These are phyloP conservation scores for Endoconidiophora laricicola DNA, from an alignment of 2,329 filamentous ascomycete species.

Conservation along the genomic window DNA sequence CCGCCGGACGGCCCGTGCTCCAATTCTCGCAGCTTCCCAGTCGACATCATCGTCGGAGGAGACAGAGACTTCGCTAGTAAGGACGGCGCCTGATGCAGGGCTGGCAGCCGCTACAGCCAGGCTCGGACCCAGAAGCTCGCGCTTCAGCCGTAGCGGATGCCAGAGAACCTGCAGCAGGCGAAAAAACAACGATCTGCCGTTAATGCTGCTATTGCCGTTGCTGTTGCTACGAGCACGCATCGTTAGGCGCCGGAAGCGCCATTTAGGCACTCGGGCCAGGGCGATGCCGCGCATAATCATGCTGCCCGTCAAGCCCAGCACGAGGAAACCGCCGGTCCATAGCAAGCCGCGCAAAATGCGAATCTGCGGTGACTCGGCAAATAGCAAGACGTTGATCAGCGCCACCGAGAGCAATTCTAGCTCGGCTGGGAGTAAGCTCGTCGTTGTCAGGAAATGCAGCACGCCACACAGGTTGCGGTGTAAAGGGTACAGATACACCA, in stretches of 20 bases:
- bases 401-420: conserved; percentile 71
- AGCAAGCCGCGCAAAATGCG: conserved; percentile 72
- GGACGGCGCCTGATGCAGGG: too few relatives aligned
- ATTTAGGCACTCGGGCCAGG: conserved; percentile 74
- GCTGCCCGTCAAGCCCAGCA: conserved; percentile 56
- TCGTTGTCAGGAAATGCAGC: conserved; percentile 68
- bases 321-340: conserved; percentile 63
- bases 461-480: conserved; percentile 62
- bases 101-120: conserved; percentile 17
- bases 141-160: conserved; percentile 8
- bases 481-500: conserved; percentile 49
- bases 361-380: conserved; percentile 66
- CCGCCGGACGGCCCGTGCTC: too few relatives aligned
- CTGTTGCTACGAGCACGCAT: not conserved
- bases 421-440: conserved; percentile 73
- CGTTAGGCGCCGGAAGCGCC: conserved; percentile 56
- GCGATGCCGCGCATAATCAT: conserved; percentile 72
- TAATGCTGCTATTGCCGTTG: too few relatives aligned
- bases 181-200: not conserved
- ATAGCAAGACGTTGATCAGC: conserved; percentile 64
- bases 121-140: conserved; percentile 13
- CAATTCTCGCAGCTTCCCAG: not conserved
- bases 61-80: not conserved
- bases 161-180: conserved; percentile 2
- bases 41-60: conserved; percentile 1